These are phyloP conservation scores for Gentiana macrophylla DNA, from an alignment of 257 asterid genomes.

Conservation along the genomic window DNA sequence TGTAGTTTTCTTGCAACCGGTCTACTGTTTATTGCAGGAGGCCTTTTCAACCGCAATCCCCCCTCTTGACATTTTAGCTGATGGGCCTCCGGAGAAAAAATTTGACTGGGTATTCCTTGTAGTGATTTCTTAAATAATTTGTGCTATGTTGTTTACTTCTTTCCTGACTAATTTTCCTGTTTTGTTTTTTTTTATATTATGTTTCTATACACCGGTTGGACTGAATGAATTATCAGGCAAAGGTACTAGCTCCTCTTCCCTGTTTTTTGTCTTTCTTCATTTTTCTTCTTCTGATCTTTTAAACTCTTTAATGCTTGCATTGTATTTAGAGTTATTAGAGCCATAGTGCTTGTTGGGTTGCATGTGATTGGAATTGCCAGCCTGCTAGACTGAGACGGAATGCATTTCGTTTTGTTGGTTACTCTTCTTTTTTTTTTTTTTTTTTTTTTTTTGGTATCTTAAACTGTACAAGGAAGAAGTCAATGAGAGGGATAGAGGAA, in stretches of 20 bases:
- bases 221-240: constrained; percentile 47
- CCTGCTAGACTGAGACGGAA: too few relatives aligned
- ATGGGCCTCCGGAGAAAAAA: constrained; percentile 74
- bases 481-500: too few relatives aligned
- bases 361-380: too few relatives aligned
- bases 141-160: constrained; percentile 17
- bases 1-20: constrained; percentile 5
- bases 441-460: not conserved
- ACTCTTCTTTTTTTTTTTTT: not conserved
- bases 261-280: too few relatives aligned
- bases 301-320: not conserved
- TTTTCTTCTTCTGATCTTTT: not conserved
- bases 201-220: constrained; percentile 12
- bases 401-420: not conserved
- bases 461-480: too few relatives aligned
- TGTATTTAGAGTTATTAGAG: not conserved
- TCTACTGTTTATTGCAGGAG: constrained; percentile 35
- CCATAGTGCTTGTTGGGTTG: too few relatives aligned
- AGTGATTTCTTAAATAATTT: constrained; percentile 4
- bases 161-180: constrained; percentile 20
- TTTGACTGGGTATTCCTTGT: constrained; percentile 66
- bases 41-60: constrained; percentile 81
- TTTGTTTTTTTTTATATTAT: not conserved
- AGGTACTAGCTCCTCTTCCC: constrained; percentile 41
- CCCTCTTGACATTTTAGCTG: constrained; percentile 83